phyloP scores from a whole-genome alignment of 31 red algal genomes.

The Odonthalia washingtoniensis region DNA sequence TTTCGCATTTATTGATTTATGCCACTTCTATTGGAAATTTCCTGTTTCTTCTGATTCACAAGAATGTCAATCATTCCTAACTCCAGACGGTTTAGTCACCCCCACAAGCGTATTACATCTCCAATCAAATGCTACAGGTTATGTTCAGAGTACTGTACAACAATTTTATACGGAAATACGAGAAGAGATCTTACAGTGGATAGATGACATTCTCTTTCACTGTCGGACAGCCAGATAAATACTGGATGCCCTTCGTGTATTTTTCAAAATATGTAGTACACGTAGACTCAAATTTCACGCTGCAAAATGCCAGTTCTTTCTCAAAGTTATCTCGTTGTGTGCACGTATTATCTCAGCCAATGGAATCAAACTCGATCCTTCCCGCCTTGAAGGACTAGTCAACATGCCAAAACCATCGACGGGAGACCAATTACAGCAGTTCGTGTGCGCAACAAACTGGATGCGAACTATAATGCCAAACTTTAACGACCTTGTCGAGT shows the following conservation, averaged over 20 bases:
- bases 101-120: background rate
- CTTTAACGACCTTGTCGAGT: background rate
- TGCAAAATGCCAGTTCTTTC: background rate
- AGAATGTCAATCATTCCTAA: too few species aligned
- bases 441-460: slow-evolving; percentile 36
- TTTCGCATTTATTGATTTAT: too few species aligned
- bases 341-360: background rate
- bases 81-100: too few species aligned
- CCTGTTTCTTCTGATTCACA: too few species aligned
- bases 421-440: slow-evolving; percentile 29
- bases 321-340: background rate
- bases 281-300: background rate
- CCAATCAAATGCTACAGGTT: background rate
- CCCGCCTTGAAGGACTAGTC: background rate
- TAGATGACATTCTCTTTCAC: slow-evolving; percentile 10
- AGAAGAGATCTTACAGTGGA: background rate
- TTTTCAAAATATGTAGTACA: background rate
- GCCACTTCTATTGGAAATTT: too few species aligned
- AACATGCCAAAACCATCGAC: background rate
- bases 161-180: too few species aligned
- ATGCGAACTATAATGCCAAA: slow-evolving; percentile 27
- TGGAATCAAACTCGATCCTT: background rate
- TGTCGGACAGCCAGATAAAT: background rate
- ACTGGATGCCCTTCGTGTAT: background rate
- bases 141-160: background rate